A percentile compares a stretch with the other conserved stretches of the same genome.
Evolutionary conservation across 192 early-diverging fungal genomes (phyloP).

Genomic region (Linnemannia elongata): DNA sequence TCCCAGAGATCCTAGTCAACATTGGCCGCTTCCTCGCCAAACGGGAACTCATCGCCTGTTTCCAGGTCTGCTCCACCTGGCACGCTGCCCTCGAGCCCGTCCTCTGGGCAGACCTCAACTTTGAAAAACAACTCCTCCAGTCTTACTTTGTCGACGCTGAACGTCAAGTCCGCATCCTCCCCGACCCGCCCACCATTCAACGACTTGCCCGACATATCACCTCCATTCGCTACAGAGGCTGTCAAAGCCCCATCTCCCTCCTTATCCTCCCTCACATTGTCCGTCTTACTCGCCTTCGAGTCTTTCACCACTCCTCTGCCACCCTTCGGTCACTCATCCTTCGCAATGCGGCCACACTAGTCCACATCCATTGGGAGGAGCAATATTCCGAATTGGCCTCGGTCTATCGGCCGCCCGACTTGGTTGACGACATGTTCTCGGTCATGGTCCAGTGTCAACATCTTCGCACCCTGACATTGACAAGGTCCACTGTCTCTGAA

Average conservation of each 20-base stretch:
- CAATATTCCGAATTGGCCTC: conserved; percentile 7
- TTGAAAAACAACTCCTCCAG: background rate
- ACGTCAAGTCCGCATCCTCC: conserved; percentile 1
- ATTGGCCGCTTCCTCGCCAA: conserved; percentile 10
- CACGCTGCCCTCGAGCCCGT: background rate
- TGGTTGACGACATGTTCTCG: conserved; percentile 9
- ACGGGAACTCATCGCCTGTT: conserved; percentile 4
- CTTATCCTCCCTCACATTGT: conserved; percentile 10
- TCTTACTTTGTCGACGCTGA: conserved; percentile 14
- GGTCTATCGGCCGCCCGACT: background rate
- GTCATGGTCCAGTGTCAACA: background rate
- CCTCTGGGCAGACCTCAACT: conserved; percentile 9
- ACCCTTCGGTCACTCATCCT: conserved; percentile 3
- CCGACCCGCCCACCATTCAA: background rate
- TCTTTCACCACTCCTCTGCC: conserved; percentile 1
- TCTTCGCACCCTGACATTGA: background rate
- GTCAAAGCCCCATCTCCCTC: conserved; percentile 6
- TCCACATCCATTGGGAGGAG: conserved; percentile 5
- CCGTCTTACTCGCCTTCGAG: conserved; percentile 7
- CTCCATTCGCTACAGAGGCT: background rate
- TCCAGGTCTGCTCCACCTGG: conserved; percentile 6
- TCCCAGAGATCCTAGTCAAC: background rate
- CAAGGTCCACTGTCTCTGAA: background rate
- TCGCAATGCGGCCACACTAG: background rate
- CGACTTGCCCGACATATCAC: conserved; percentile 12